These are phyloP conservation scores for Solanum gandarillasii DNA, from an alignment of 257 asterid species.

Conservation along the genomic window DNA sequence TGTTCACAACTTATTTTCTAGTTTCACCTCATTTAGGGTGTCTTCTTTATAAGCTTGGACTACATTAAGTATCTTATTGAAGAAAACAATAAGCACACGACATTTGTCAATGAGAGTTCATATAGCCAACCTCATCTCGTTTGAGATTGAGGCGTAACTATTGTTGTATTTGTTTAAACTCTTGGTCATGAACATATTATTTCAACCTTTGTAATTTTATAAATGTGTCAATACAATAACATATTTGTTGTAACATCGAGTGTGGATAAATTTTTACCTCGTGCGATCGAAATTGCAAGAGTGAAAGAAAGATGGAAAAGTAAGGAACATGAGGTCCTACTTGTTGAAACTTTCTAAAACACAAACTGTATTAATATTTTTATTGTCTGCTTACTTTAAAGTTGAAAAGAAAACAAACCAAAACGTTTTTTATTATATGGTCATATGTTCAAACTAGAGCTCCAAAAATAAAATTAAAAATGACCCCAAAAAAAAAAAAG, in stretches of 20 bases:
- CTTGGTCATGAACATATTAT: background rate
- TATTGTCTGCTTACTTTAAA: background rate
- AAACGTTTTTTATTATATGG: background rate
- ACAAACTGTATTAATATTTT: background rate
- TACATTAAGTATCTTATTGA: background rate
- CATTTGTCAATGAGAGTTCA: background rate
- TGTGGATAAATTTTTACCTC: background rate
- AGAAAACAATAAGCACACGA: background rate
- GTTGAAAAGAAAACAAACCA: background rate
- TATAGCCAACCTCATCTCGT: background rate
- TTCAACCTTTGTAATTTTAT: background rate
- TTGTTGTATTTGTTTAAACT: background rate
- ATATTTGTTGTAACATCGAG: background rate
- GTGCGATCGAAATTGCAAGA: background rate
- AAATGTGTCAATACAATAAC: background rate
- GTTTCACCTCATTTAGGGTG: background rate
- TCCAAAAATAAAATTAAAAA: background rate
- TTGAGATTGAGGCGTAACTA: background rate
- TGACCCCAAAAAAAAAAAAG: background rate
- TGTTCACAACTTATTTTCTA: background rate
- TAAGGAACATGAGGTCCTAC: background rate
- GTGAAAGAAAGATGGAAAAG: background rate
- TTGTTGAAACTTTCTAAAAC: background rate
- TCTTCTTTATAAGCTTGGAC: background rate
- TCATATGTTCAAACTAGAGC: background rate